Evolutionary conservation across 106 monocot genomes (phyloP), one percentile per base, ranked within the genome.

Genomic region (Apostasia ramifera): DNA sequence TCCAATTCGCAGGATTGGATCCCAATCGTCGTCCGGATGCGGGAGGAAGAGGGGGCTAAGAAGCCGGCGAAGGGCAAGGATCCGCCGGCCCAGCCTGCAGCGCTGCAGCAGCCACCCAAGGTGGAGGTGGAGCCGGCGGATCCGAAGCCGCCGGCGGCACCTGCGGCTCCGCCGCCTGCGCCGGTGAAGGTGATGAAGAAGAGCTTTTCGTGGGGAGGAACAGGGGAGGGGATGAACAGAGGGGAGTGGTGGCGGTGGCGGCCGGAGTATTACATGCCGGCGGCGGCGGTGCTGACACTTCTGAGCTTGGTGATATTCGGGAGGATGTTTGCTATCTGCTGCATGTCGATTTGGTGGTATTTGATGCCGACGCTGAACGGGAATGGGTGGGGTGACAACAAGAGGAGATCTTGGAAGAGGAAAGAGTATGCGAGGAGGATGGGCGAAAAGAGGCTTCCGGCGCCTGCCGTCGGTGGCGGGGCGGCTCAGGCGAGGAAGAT

Each of bases 311-410:
- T 79, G 47, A 10, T 76, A 74, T 82, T 70, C 61, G 89, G 89
- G 68, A 63, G 80, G 65, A 65, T 74, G 41, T 79, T 82, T 48
- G 89, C 89, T 2, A 85, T 85, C 7, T 89, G 84, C 44, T 89
- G 89, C 66, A 80, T 85, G 6, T 77, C 77, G 1, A 52, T 77
- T 53, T 82, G 77, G 82, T 89, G 84, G 89, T 89, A 82, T 53
- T 5, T 77, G 64, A 45, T 75, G 77, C 85, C 85, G 1, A 66
- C 49, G 14, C 40, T 73, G 48, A 54, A 40, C 26, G 74, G 56
- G 0, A 45, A 68, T 39, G 44, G 68, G 7, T 38, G 48, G 39
- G 50, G 51, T 15, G 42, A 13, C 11, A 44, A 14, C 7, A 48
- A 13, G 8, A 65, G 48, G 13, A 65, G 65, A 26, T 8, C 8